phyloP scores from a whole-genome alignment of 768 basidiomycete species.

The Boletus rubropictus region DNA sequence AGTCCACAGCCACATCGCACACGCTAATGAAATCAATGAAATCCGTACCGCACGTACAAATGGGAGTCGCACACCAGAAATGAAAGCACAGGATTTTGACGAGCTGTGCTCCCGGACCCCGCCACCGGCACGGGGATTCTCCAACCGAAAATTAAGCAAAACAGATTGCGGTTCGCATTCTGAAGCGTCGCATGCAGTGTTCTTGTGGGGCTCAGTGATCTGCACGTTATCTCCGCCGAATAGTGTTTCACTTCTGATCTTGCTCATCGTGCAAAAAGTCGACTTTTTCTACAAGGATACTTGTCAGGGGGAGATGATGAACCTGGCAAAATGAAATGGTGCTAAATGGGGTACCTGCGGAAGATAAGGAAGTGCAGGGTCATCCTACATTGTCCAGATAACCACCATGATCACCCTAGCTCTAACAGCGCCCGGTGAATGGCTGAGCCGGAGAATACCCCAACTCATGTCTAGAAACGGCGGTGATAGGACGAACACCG shows the following conservation, averaged over 20 bases:
- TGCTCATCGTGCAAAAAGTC: neutral
- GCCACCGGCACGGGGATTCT: slow-evolving; percentile 2
- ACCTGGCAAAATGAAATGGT: neutral
- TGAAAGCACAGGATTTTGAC: slow-evolving; percentile 7
- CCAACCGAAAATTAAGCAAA: neutral
- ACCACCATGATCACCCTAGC: neutral
- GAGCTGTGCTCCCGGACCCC: neutral
- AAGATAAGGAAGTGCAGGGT: neutral
- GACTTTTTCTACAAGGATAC: neutral
- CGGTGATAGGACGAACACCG: neutral
- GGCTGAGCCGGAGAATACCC: neutral
- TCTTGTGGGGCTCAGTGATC: neutral
- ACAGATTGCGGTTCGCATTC: no score
- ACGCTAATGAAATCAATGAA: no score
- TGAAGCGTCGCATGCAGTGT: no score
- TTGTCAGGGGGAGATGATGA: neutral
- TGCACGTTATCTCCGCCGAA: no score
- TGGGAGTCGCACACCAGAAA: neutral
- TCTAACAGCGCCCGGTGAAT: neutral
- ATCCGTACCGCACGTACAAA: no score
- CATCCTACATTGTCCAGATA: no score
- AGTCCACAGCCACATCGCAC: neutral
- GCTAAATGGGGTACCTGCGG: neutral
- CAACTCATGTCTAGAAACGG: neutral
- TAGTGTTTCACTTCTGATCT: neutral